A percentile compares a stretch with the other conserved stretches of the same genome.
Conservation (phyloP, 1,284 basidiomycete genomes). For the Fomitopsis pinicola region DNA sequence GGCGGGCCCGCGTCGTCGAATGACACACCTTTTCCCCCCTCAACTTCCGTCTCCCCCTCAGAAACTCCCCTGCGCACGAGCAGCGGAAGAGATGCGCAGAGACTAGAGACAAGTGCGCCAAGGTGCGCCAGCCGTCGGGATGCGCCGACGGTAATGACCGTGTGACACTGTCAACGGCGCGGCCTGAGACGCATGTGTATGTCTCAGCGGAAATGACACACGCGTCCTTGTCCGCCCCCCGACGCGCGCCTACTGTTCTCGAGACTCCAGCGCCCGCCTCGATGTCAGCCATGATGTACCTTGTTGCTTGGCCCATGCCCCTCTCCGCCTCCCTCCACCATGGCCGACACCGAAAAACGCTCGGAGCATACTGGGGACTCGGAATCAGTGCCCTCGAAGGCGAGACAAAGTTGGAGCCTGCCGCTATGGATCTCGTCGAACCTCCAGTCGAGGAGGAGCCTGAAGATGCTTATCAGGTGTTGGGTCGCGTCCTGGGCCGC, state of each 20-base stretch:
- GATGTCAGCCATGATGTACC: neutral
- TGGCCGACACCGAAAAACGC: neutral
- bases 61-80: too few species aligned
- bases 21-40: too few species aligned
- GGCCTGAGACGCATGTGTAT: too few species aligned
- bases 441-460: conserved; percentile 23
- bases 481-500: conserved; percentile 29
- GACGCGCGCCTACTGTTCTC: neutral
- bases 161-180: too few species aligned
- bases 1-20: too few species aligned
- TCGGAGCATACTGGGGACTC: neutral
- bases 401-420: conserved; percentile 7
- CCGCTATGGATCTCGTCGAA: conserved; percentile 29
- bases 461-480: conserved; percentile 27
- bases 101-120: too few species aligned
- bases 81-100: too few species aligned
- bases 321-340: neutral
- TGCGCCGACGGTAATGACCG: too few species aligned
- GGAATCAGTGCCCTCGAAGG: conserved; percentile 5
- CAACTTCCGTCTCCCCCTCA: too few species aligned
- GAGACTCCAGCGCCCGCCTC: neutral
- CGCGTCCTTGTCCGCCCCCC: neutral
- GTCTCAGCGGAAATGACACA: neutral
- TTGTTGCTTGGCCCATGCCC: neutral
- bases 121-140: too few species aligned